Evolutionary conservation across 2,329 filamentous ascomycete genomes (phyloP).

Genomic region (Pestalotiopsis sp.): DNA sequence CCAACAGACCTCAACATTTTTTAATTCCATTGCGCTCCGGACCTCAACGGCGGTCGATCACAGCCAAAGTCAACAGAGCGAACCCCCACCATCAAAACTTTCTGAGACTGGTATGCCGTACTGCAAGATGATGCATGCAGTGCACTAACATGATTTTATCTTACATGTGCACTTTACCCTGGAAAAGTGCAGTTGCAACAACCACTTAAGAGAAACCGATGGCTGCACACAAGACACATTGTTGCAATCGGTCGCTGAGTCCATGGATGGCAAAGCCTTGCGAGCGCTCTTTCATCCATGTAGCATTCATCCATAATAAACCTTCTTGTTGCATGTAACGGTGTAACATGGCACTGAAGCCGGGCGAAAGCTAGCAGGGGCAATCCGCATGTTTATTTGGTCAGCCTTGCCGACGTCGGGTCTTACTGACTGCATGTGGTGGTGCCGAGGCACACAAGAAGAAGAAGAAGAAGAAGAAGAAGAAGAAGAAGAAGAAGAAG

Average conservation of each 20-base stretch:
- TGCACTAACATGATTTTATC: background rate
- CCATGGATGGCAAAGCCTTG: background rate
- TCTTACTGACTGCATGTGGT: background rate
- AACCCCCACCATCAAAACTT: background rate
- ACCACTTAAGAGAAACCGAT: background rate
- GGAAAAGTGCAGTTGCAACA: background rate
- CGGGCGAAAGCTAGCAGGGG: background rate
- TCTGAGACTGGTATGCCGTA: background rate
- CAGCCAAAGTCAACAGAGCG: background rate
- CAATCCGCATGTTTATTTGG: background rate
- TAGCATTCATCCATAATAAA: background rate
- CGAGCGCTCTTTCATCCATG: background rate
- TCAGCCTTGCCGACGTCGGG: background rate
- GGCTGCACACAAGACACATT: background rate
- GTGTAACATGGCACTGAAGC: background rate
- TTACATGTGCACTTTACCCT: background rate
- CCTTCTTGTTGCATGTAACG: background rate
- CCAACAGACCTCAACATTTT: too few species aligned
- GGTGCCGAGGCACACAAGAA: background rate
- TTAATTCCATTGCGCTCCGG: too few species aligned
- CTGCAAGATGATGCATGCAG: background rate
- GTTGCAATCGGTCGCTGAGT: background rate
- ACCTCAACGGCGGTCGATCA: too few species aligned
- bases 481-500: too few species aligned
- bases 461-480: background rate